Base-by-base conservation (phyloP, 1,139 yeast species). In the Chernovozyma sophiae-reginae region DNA sequence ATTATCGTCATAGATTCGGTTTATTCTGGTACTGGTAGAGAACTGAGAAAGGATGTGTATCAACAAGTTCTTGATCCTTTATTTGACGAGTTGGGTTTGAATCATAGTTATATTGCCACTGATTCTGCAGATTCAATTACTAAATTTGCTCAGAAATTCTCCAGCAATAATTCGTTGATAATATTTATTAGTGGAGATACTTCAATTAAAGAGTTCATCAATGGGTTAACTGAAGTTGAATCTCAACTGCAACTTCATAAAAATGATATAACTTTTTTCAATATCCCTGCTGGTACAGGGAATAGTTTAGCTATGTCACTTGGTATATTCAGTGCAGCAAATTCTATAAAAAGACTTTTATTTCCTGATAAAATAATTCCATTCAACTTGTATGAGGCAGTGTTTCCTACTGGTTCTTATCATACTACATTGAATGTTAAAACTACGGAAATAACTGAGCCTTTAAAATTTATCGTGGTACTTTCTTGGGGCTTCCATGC, bases 401-500 rank as follows among this genome's bases (percentile, higher is more conserved):
- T 48, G 0, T 74, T 86, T 42, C 86, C 90, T 0, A 45, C 51
- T 2, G 75, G 71, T 0, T 60, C 78, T 1, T 51, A 50, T 32
- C 48, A 52, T 32, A 41, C 60, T 10, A 46, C 51, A 2, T 60
- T 55, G 24, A 57, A 59, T 30, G 49, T 48, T 4, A 44, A 42
- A 19, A 40, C 37, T 0, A 39, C 33, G 2, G 47, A 45, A 2
- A 43, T 59, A 4, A 40, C 45, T 3, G 41, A 50, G 1, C 53
- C 68, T 1, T 55, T 72, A 28, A 50, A 55, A 33, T 82, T 86
- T 43, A 49, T 81, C 23, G 86, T 85, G 2, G 95, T 87, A 2
- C 66, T 79, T 0, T 85, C 96, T 0, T 81, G 95, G 87, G 95
- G 81, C 1, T 76, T 86, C 45, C 97, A 89, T 58, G 90, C 96